These are phyloP conservation scores for Boletus vinaceobasis DNA, from an alignment of 768 basidiomycete species.

Conservation along the genomic window DNA sequence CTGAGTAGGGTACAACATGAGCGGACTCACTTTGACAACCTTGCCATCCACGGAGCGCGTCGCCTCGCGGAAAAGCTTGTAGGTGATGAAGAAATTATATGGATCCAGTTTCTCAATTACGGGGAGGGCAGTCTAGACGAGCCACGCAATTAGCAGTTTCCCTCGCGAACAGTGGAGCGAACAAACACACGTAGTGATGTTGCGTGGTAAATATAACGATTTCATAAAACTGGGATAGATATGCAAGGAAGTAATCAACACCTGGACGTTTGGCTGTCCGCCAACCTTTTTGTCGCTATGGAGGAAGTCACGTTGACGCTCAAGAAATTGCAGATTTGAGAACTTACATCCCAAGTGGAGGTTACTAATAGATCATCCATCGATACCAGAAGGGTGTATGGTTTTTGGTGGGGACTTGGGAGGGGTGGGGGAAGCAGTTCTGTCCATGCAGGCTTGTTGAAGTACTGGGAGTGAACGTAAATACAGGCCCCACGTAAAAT, in stretches of 20 bases:
- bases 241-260: conserved; percentile 96
- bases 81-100: conserved; percentile 83
- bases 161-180: neutral
- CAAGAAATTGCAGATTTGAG: neutral
- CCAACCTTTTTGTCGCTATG: conserved; percentile 90
- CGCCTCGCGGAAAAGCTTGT: conserved; percentile 90
- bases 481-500: neutral
- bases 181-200: conserved; percentile 71
- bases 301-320: neutral
- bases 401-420: conserved; percentile 79
- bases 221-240: conserved; percentile 97
- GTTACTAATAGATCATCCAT: conserved; percentile 90
- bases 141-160: neutral
- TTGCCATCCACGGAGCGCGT: conserved; percentile 80
- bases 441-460: conserved; percentile 91
- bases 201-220: conserved; percentile 94
- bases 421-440: conserved; percentile 87
- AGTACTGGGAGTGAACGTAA: conserved; percentile 50
- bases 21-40: conserved; percentile 69
- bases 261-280: conserved; percentile 96
- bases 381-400: conserved; percentile 88
- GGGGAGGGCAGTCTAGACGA: conserved; percentile 75
- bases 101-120: conserved; percentile 93
- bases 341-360: conserved; percentile 93
- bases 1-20: neutral